A percentile compares a stretch with the other conserved stretches of the same genome.
Evolutionary conservation across 768 basidiomycete genomes (phyloP).

Genomic region (Hydnum rufescens): DNA sequence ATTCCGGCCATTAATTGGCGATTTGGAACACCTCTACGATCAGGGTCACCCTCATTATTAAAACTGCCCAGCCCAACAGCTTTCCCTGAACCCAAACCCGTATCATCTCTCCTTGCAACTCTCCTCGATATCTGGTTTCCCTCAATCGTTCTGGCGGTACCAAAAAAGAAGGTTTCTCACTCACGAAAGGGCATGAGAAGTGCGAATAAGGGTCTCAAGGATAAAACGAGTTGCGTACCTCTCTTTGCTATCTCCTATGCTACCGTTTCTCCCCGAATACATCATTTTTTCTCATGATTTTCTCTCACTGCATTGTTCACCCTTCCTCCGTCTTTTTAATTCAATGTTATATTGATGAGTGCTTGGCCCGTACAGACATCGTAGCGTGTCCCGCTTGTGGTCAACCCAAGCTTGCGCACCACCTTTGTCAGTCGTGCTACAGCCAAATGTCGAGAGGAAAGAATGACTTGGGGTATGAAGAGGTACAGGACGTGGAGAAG

Average conservation of each 20-base stretch:
- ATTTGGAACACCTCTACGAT: too few species aligned
- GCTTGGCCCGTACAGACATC: conserved; percentile 37
- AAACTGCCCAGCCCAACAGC: background rate
- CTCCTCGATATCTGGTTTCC: conserved; percentile 50
- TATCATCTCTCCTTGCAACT: background rate
- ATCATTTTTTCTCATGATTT: too few species aligned
- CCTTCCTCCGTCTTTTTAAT: too few species aligned
- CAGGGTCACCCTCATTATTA: conserved; percentile 1
- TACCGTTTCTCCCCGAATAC: too few species aligned
- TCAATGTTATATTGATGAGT: background rate
- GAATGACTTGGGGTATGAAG: too few species aligned
- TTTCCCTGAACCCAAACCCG: background rate
- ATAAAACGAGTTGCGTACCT: conserved; percentile 56
- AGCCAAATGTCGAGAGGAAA: background rate
- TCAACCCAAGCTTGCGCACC: conserved; percentile 68
- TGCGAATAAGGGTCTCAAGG: conserved; percentile 86
- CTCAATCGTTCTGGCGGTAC: conserved; percentile 75
- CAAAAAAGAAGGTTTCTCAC: conserved; percentile 85
- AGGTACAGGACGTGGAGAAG: too few species aligned
- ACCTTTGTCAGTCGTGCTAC: conserved; percentile 70
- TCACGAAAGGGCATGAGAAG: conserved; percentile 88
- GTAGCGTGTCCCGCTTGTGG: conserved; percentile 86
- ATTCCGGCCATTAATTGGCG: too few species aligned
- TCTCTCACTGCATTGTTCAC: too few species aligned
- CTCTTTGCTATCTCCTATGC: too few species aligned